These are phyloP conservation scores for Dactylella cylindrospora DNA, from an alignment of 2,329 filamentous ascomycete genomes.

Conservation along the genomic window DNA sequence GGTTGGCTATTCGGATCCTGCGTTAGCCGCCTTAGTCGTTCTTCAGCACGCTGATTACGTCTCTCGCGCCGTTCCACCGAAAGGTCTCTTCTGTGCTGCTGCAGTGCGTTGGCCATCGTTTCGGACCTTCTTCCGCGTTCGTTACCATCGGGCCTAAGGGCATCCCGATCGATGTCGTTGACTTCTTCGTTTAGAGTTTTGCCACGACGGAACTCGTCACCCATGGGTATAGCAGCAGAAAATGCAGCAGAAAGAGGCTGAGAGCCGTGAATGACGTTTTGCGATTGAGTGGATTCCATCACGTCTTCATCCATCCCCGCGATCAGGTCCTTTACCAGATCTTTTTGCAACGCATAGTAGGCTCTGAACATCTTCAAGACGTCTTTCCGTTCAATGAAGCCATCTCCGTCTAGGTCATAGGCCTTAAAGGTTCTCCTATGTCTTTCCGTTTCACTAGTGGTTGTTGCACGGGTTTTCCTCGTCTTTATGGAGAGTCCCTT, in stretches of 20 bases:
- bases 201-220: slow-evolving; percentile 68
- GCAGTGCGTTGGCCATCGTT: slow-evolving; percentile 32
- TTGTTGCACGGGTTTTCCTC: slow-evolving; percentile 58
- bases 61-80: slow-evolving; percentile 15
- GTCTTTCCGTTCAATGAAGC: slow-evolving; percentile 79
- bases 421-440: slow-evolving; percentile 76
- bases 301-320: slow-evolving; percentile 76
- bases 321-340: slow-evolving; percentile 81
- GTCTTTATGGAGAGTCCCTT: slow-evolving; percentile 71
- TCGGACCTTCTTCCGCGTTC: slow-evolving; percentile 34
- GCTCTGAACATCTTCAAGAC: slow-evolving; percentile 89
- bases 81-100: slow-evolving; percentile 24
- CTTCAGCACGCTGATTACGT: slow-evolving; percentile 25
- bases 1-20: slow-evolving; percentile 8
- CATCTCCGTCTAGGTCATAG: slow-evolving; percentile 87
- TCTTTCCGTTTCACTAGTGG: slow-evolving; percentile 67
- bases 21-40: slow-evolving; percentile 19
- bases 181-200: slow-evolving; percentile 67
- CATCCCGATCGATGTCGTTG: slow-evolving; percentile 57
- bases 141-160: slow-evolving; percentile 34
- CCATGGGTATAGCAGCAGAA: slow-evolving; percentile 66
- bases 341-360: slow-evolving; percentile 86
- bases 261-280: slow-evolving; percentile 72
- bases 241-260: slow-evolving; percentile 79
- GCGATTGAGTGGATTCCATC: slow-evolving; percentile 71